These are phyloP conservation scores for Scheffersomyces cryptocercus DNA, from an alignment of 1,139 yeast genomes.

Conservation along the genomic window DNA sequence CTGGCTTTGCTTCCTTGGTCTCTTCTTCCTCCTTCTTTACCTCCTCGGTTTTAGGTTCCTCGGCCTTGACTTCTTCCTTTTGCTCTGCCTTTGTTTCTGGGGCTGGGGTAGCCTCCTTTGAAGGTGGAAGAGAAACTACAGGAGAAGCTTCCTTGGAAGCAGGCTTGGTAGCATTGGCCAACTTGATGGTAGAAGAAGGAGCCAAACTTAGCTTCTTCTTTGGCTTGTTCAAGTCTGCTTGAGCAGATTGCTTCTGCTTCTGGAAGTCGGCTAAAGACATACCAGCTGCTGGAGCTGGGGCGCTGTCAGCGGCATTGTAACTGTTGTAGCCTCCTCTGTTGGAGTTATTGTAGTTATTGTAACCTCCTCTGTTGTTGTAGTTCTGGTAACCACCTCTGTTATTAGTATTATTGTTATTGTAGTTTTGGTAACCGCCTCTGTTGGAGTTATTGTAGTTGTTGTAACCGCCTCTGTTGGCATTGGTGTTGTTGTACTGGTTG, in stretches of 20 bases:
- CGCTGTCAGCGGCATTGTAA: constrained; percentile 17
- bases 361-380: constrained; percentile 14
- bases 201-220: constrained; percentile 64
- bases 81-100: constrained; percentile 6
- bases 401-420: constrained; percentile 23
- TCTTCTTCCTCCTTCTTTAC: constrained; percentile 10
- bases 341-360: constrained; percentile 18
- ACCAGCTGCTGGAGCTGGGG: constrained; percentile 39
- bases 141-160: constrained; percentile 15
- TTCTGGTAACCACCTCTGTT: constrained; percentile 26
- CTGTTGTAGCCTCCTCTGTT: constrained; percentile 17
- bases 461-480: constrained; percentile 24
- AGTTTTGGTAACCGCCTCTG: constrained; percentile 29
- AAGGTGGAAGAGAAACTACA: constrained; percentile 13
- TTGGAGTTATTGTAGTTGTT: constrained; percentile 16
- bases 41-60: constrained; percentile 11
- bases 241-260: constrained; percentile 58
- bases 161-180: constrained; percentile 54
- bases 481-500: constrained; percentile 18
- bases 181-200: constrained; percentile 64
- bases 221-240: constrained; percentile 52
- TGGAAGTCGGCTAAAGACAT: constrained; percentile 89
- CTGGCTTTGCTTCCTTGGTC: constrained; percentile 10
- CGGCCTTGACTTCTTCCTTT: constrained; percentile 7
- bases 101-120: constrained; percentile 21